phyloP scores from a whole-genome alignment of 202 grass and related monocot species.

The Digitaria exilis region DNA sequence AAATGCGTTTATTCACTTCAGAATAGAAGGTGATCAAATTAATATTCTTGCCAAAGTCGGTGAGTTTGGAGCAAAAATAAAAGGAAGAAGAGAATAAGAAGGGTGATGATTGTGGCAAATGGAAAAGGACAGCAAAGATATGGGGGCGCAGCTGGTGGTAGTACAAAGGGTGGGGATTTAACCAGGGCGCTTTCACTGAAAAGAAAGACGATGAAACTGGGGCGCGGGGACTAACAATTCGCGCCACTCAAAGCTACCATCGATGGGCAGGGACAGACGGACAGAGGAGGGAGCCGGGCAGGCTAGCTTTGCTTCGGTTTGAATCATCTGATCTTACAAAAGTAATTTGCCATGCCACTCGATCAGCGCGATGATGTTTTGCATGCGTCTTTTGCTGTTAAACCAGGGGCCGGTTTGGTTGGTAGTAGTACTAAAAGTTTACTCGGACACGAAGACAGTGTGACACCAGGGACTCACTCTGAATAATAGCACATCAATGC shows the following conservation, averaged over 20 bases:
- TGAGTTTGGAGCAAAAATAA: not conserved
- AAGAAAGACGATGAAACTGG: not conserved
- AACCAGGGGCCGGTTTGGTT: constrained; percentile 2
- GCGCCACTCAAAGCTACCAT: constrained; percentile 4
- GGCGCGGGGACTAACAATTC: not conserved
- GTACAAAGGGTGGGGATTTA: constrained; percentile 15
- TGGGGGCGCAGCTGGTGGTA: not conserved
- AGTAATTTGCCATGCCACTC: not conserved
- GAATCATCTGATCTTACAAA: constrained; percentile 45
- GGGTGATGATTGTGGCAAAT: not conserved
- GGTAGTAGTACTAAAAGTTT: not conserved
- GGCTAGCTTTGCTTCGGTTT: constrained; percentile 38
- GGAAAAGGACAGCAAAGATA: not conserved
- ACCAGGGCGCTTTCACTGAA: constrained; percentile 15
- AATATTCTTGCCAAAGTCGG: not conserved
- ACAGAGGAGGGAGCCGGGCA: not conserved
- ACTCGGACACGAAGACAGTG: not conserved
- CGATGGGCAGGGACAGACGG: not conserved
- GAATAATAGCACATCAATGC: not conserved
- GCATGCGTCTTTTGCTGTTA: constrained; percentile 13
- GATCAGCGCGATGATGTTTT: not conserved
- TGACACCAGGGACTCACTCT: not conserved
- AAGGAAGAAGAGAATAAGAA: no score
- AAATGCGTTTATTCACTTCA: not conserved
- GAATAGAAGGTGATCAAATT: not conserved